Evolutionary conservation across 2,329 filamentous ascomycete genomes (phyloP), one percentile per base, ranked within the genome.

Genomic region (Stagonosporopsis vannaccii): DNA sequence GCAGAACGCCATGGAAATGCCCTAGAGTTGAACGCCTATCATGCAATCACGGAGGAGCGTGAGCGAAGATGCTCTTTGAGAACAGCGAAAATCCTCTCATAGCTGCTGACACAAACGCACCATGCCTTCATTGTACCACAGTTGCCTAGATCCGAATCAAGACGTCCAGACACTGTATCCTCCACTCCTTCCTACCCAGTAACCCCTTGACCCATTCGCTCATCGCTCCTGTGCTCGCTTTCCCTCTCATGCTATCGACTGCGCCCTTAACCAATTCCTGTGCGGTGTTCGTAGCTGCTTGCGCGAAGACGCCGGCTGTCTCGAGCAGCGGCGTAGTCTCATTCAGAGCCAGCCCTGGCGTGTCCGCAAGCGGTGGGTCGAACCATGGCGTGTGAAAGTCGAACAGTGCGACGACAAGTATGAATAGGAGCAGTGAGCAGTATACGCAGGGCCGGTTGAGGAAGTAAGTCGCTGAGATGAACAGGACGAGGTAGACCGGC

Each of bases 401-500:
- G 82, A 98, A 95, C 80, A 98, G 95, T 75, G 92, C 96, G 65
- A 93, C 85, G 81, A 97, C 96, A 67, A 99, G 91, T 68, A 98
- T 92, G 63, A 97, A 85, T 44, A 99, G 91, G 50, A 99, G 89
- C 60, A 97, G 88, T 59, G 92, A 97, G 85, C 95, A 99, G 84
- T 99, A 99, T 68, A 97, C 89, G 81, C 95, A 99, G 50, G 95
- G 95, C 51, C 94, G 89, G 80, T 97, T 96, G 69, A 99, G 88
- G 79, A 96, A 91, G 82, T 97, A 98, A 63, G 93, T 97, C 77
- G 93, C 92, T 63, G 92, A 84, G 80, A 99, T 76, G 73, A 82
- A 82, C 72, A 81, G 77, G 59, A 81, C 65, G 59, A 81, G 76
- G 69, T 82, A 82, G 60, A 82, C 73, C 11, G 80, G 80, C 5